These are phyloP conservation scores for Cercophora sp. DNA, from an alignment of 495 filamentous ascomycete species.

Conservation along the genomic window DNA sequence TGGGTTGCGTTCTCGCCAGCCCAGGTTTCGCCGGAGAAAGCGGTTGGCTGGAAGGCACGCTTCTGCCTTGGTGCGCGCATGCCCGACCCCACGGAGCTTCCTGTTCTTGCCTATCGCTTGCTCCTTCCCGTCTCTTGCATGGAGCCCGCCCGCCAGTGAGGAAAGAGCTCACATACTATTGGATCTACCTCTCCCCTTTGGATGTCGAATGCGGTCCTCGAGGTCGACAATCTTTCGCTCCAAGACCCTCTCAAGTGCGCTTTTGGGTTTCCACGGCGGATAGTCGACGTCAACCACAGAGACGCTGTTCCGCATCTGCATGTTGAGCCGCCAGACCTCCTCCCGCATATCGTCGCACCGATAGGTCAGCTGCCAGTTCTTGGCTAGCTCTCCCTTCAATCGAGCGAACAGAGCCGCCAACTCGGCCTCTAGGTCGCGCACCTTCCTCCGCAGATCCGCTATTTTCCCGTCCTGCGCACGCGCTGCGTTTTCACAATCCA, in stretches of 20 bases:
- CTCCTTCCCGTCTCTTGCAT: too few relatives aligned
- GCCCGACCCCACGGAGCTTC: too few relatives aligned
- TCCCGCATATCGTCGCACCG: not conserved
- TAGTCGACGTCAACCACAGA: not conserved
- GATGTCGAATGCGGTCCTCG: not conserved
- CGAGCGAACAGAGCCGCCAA: not conserved
- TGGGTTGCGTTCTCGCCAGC: too few relatives aligned
- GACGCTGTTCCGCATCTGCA: constrained; percentile 3
- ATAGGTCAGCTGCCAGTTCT: constrained; percentile 9
- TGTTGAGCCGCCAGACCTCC: not conserved
- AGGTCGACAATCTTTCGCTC: constrained; percentile 10
- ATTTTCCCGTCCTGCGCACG: not conserved
- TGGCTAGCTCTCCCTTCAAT: not conserved
- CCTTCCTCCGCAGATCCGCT: not conserved
- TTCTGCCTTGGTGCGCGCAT: too few relatives aligned
- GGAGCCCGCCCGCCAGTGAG: too few relatives aligned
- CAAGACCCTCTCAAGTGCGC: constrained; percentile 5
- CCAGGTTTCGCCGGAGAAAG: too few relatives aligned
- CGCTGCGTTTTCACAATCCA: not conserved
- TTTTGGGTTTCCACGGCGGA: constrained; percentile 6
- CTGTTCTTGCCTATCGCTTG: too few relatives aligned
- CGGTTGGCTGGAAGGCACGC: too few relatives aligned
- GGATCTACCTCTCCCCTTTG: not conserved
- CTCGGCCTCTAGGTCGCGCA: not conserved
- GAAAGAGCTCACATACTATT: constrained; percentile 1